Evolutionary conservation across 257 asterid species (phyloP).

Genomic region (Solanum piurae): DNA sequence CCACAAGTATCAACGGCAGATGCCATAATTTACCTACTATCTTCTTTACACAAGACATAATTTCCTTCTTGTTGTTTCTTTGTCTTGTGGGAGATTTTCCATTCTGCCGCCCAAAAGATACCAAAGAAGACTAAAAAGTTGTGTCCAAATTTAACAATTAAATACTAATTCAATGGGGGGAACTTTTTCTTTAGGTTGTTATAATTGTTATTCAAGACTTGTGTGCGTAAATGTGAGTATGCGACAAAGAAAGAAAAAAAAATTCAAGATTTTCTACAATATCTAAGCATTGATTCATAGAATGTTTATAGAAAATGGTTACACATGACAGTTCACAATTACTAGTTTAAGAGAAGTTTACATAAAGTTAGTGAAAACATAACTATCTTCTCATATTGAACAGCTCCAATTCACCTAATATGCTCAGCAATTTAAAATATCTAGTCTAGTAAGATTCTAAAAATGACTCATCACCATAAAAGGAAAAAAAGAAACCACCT

Average conservation of each 20-base stretch:
- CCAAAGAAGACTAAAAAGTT: neutral
- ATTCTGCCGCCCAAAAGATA: neutral
- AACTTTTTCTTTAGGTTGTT: neutral
- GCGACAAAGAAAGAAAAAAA: neutral
- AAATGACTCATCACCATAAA: neutral
- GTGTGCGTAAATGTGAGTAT: neutral
- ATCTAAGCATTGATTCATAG: neutral
- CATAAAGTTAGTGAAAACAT: neutral
- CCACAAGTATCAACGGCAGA: neutral
- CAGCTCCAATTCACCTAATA: neutral
- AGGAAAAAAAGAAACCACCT: neutral
- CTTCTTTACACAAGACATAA: neutral
- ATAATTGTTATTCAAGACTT: neutral
- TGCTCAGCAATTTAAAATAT: neutral
- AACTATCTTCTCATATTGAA: neutral
- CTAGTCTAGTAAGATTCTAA: conserved; percentile 5
- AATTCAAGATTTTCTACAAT: neutral
- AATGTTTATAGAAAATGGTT: neutral
- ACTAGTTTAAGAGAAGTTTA: neutral
- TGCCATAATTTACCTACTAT: neutral
- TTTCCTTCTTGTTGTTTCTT: neutral
- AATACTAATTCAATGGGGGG: neutral
- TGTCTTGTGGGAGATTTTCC: neutral
- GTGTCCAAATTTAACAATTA: neutral
- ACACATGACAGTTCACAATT: neutral